Evolutionary conservation across 495 filamentous ascomycete genomes (phyloP).

Genomic region (Talaromyces ruber): DNA sequence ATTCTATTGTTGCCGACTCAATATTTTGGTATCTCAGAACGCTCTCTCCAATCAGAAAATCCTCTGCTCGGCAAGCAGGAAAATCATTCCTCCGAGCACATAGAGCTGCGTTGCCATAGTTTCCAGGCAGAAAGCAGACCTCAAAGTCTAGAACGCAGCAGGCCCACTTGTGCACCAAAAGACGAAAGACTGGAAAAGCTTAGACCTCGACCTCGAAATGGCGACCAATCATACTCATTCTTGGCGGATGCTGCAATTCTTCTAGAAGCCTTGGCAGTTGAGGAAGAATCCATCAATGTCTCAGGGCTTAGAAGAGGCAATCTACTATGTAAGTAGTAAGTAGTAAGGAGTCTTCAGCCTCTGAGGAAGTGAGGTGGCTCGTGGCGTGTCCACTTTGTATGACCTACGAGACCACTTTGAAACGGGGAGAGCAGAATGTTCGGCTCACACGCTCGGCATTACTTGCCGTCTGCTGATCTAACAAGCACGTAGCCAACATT

Average conservation of each 20-base stretch:
- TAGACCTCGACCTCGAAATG: neutral
- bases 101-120: neutral
- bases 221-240: neutral
- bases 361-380: neutral
- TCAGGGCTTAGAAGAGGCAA: neutral
- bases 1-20: neutral
- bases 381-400: neutral
- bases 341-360: neutral
- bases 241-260: neutral
- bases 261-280: neutral
- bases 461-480: neutral
- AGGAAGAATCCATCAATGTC: too few species aligned
- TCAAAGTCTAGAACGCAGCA: neutral
- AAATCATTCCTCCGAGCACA: neutral
- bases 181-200: neutral
- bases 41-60: neutral
- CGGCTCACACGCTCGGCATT: neutral
- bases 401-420: neutral
- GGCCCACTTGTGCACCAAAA: neutral
- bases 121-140: neutral
- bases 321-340: neutral
- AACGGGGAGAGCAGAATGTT: neutral
- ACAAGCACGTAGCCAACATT: neutral
- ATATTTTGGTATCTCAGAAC: neutral
- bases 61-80: neutral